A percentile compares a stretch with the other conserved stretches of the same genome.
Evolutionary conservation across 805 yeast species (phyloP).

Genomic region (Nematodospora valgi): DNA sequence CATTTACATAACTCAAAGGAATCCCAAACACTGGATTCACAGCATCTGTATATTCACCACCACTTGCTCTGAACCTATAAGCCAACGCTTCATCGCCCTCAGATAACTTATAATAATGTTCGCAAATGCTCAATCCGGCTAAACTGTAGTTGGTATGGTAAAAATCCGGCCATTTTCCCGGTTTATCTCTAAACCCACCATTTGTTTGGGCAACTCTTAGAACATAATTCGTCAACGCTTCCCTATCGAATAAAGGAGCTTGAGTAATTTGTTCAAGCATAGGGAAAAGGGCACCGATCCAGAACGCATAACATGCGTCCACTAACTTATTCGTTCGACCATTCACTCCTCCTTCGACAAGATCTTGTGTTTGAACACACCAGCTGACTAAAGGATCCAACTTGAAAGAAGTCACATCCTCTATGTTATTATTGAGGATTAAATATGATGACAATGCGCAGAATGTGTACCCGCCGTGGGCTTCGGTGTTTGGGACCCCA

Average conservation of each 20-base stretch:
- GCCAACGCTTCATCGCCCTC: conserved; percentile 13
- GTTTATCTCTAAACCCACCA: conserved; percentile 89
- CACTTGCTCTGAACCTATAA: conserved; percentile 14
- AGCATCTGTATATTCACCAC: conserved; percentile 13
- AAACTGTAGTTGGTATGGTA: conserved; percentile 89
- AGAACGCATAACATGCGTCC: conserved; percentile 93
- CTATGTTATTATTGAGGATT: conserved; percentile 42
- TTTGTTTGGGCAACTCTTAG: conserved; percentile 70
- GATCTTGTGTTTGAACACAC: conserved; percentile 67
- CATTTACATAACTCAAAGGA: conserved; percentile 12
- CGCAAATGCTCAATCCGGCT: conserved; percentile 66
- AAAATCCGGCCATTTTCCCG: conserved; percentile 74
- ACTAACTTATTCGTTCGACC: conserved; percentile 93
- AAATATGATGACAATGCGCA: conserved; percentile 72
- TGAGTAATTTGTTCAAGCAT: conserved; percentile 51
- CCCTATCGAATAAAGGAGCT: conserved; percentile 44
- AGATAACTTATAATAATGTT: conserved; percentile 33
- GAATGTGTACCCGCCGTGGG: conserved; percentile 96
- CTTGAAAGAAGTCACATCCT: conserved; percentile 27
- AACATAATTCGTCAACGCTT: conserved; percentile 61
- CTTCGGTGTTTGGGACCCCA: conserved; percentile 75
- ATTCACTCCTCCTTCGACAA: conserved; percentile 78
- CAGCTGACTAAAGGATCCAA: conserved; percentile 56
- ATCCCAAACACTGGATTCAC: conserved; percentile 29
- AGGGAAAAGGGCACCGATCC: conserved; percentile 84